A percentile compares a stretch with the other conserved stretches of the same genome.
These are phyloP conservation scores for Aspergillus novoparasiticus DNA, from an alignment of 2,329 filamentous ascomycete genomes.

Conservation along the genomic window DNA sequence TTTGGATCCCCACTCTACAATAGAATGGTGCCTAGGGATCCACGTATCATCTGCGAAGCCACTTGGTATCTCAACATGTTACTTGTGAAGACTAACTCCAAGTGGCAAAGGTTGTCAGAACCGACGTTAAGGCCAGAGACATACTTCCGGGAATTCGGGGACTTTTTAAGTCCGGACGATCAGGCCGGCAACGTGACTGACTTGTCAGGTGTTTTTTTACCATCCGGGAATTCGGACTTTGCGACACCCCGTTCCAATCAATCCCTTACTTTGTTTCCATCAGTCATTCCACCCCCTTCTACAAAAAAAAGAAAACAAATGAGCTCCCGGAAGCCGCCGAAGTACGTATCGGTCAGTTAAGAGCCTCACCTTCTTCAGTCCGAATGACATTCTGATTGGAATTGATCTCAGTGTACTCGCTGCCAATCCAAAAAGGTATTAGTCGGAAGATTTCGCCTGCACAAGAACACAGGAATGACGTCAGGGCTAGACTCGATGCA, in stretches of 20 bases:
- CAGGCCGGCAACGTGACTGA: neutral
- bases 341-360: slow-evolving; percentile 15
- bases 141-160: neutral
- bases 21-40: neutral
- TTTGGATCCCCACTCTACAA: neutral
- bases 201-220: neutral
- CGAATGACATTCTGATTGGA: neutral
- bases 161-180: neutral
- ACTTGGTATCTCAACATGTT: too few relatives aligned
- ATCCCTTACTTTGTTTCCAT: neutral
- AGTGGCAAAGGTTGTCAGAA: too few relatives aligned
- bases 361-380: neutral
- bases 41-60: too few relatives aligned
- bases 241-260: neutral
- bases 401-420: slow-evolving; percentile 16
- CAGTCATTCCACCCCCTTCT: neutral
- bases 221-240: slow-evolving; percentile 10
- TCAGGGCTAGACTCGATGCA: slow-evolving; percentile 22
- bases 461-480: neutral
- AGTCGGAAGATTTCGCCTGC: neutral
- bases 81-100: too few relatives aligned
- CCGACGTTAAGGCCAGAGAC: too few relatives aligned
- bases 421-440: slow-evolving; percentile 22
- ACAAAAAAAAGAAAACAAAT: neutral
- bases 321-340: neutral